Conservation (phyloP, 768 basidiomycete species). For the Leccinum truebloodii region DNA sequence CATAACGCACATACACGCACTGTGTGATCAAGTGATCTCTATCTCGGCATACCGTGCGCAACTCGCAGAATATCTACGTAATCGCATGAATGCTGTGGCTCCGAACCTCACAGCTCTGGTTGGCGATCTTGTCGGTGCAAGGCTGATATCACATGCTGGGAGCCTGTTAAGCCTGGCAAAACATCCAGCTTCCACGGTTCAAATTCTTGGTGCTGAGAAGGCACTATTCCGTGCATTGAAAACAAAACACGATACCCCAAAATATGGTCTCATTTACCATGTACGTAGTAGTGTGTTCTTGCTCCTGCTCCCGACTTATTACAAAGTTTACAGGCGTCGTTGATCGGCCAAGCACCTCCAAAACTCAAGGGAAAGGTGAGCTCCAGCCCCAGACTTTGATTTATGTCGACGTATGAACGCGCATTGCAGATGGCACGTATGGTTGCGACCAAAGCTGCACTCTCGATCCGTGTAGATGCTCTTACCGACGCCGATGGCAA, state of each 20-base stretch:
- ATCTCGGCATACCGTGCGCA: constrained; percentile 95
- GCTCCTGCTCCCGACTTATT: constrained; percentile 5
- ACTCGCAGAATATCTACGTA: constrained; percentile 93
- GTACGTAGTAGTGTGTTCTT: constrained; percentile 42
- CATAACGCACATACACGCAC: constrained; percentile 93
- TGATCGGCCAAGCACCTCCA: constrained; percentile 95
- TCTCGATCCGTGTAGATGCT: constrained; percentile 97
- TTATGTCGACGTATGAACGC: constrained; percentile 4
- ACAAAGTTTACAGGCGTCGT: constrained; percentile 63
- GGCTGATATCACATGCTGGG: constrained; percentile 74
- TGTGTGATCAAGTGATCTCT: constrained; percentile 98
- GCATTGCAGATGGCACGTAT: constrained; percentile 89
- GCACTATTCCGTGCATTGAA: constrained; percentile 75
- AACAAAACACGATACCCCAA: constrained; percentile 93
- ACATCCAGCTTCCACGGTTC: constrained; percentile 77
- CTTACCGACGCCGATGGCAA: constrained; percentile 91
- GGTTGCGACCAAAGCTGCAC: constrained; percentile 97
- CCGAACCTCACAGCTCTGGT: constrained; percentile 91
- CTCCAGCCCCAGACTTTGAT: constrained; percentile 35
- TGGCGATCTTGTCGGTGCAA: constrained; percentile 74
- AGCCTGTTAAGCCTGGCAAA: constrained; percentile 70
- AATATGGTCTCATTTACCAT: constrained; percentile 99
- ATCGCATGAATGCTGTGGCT: constrained; percentile 97
- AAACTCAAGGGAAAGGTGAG: constrained; percentile 95
- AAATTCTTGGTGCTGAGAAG: constrained; percentile 78